A percentile compares a stretch with the other conserved stretches of the same genome.
Conservation (phyloP, 2,329 filamentous ascomycete genomes). For the Aspergillus sp. region DNA sequence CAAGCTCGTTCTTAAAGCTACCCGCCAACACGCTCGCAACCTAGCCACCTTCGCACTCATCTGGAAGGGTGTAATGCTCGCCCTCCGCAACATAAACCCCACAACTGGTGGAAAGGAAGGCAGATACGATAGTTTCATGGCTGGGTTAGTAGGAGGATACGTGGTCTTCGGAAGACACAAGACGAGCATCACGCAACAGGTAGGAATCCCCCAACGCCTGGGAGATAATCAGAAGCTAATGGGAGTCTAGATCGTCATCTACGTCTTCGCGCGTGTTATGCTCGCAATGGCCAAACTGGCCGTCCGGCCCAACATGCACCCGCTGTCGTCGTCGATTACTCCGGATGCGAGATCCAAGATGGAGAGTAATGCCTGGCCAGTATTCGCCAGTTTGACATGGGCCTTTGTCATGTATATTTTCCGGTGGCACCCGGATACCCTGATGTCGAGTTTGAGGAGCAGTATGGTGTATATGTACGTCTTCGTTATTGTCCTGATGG, state of each 20-base stretch:
- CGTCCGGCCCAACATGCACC: slow-evolving; percentile 61
- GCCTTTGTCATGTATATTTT: slow-evolving; percentile 95
- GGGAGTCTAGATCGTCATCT: slow-evolving; percentile 79
- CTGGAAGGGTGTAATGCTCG: slow-evolving; percentile 82
- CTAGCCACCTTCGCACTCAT: slow-evolving; percentile 86
- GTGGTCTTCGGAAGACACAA: slow-evolving; percentile 82
- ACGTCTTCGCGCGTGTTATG: slow-evolving; percentile 90
- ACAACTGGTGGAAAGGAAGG: slow-evolving; percentile 58
- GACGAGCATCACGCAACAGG: slow-evolving; percentile 78
- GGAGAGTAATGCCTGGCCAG: slow-evolving; percentile 79
- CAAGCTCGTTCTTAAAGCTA: slow-evolving; percentile 78
- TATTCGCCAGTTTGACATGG: slow-evolving; percentile 90
- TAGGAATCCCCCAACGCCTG: slow-evolving; percentile 22
- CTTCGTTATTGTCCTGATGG: neutral
- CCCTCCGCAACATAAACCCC: slow-evolving; percentile 62
- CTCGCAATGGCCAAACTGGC: slow-evolving; percentile 81
- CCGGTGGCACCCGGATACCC: slow-evolving; percentile 83
- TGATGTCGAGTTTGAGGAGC: slow-evolving; percentile 86
- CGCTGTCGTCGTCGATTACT: slow-evolving; percentile 46
- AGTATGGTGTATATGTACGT: slow-evolving; percentile 98
- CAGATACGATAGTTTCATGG: slow-evolving; percentile 80
- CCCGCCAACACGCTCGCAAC: slow-evolving; percentile 85
- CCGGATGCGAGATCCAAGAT: slow-evolving; percentile 53
- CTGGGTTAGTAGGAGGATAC: slow-evolving; percentile 87
- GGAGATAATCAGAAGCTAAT: neutral